These are phyloP conservation scores for Tetracladium setigerum DNA, from an alignment of 495 filamentous ascomycete species.

Conservation along the genomic window DNA sequence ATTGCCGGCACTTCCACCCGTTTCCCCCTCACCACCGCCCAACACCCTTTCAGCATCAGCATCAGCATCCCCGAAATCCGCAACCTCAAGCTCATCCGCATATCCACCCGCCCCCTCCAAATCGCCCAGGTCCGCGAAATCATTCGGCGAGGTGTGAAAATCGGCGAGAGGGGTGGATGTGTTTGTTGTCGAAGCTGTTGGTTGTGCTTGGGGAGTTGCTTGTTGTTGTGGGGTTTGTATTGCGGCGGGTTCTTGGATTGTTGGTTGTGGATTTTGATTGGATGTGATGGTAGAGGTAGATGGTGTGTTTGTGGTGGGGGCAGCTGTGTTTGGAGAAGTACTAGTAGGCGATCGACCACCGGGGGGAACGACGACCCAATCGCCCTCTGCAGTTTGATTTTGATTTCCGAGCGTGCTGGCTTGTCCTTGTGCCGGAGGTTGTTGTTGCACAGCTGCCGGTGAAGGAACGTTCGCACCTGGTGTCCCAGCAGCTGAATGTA, in stretches of 20 bases:
- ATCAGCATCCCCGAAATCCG: conserved; percentile 36
- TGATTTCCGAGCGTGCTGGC: conserved; percentile 28
- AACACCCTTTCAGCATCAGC: conserved; percentile 44
- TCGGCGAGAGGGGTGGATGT: conserved; percentile 17
- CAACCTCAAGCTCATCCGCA: conserved; percentile 38
- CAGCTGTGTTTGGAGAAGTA: conserved; percentile 9
- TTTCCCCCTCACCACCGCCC: conserved; percentile 31
- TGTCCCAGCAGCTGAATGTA: conserved; percentile 38
- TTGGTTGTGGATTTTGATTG: background rate
- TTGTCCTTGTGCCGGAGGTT: conserved; percentile 12
- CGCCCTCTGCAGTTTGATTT: conserved; percentile 32
- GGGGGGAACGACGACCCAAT: conserved; percentile 49
- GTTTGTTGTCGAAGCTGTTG: conserved; percentile 23
- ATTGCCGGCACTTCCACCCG: conserved; percentile 1
- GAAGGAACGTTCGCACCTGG: conserved; percentile 19
- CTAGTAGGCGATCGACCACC: conserved; percentile 29
- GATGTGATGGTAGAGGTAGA: background rate
- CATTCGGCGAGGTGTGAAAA: conserved; percentile 37
- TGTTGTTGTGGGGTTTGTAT: background rate
- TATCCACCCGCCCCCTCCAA: conserved; percentile 36
- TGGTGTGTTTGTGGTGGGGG: background rate
- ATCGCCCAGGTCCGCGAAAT: conserved; percentile 43
- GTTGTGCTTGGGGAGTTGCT: background rate
- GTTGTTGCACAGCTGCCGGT: conserved; percentile 12
- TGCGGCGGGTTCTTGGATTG: conserved; percentile 8